Percentiles rank a stretch among this genome's conserved stretches.
These are phyloP conservation scores for Magnaporthiopsis rhizophila DNA, from an alignment of 2,329 filamentous ascomycete genomes.

Conservation along the genomic window DNA sequence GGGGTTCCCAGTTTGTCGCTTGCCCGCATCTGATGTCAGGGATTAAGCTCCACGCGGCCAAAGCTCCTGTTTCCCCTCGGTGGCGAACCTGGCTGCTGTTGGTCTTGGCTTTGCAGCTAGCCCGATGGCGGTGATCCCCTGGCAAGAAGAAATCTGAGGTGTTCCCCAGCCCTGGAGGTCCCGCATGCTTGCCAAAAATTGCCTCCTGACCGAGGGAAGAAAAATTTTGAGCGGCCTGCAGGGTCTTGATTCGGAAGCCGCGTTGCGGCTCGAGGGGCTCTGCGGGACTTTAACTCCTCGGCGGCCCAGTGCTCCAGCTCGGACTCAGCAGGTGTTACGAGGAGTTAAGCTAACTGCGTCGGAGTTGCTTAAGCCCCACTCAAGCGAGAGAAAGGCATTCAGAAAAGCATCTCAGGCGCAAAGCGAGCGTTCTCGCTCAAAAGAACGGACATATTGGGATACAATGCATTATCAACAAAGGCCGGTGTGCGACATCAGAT, in stretches of 20 bases:
- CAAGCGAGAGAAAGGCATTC: background rate
- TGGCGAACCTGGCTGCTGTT: background rate
- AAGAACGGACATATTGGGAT: background rate
- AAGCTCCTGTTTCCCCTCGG: background rate
- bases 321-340: slow-evolving; percentile 8
- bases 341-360: slow-evolving; percentile 9
- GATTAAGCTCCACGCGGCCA: background rate
- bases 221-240: slow-evolving; percentile 1
- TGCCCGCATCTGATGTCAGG: background rate
- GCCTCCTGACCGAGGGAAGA: background rate
- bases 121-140: background rate
- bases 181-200: background rate
- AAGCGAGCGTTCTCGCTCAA: too few species aligned
- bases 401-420: background rate
- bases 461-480: too few species aligned
- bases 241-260: background rate
- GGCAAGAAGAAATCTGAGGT: background rate
- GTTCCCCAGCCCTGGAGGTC: background rate
- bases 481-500: background rate
- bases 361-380: slow-evolving; percentile 4
- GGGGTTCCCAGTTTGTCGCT: background rate
- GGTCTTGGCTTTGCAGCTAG: background rate
- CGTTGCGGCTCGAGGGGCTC: background rate
- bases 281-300: slow-evolving; percentile 5
- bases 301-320: slow-evolving; percentile 5